Evolutionary conservation across 345 rosid species (phyloP).

Genomic region (Gossypium herbaceum): DNA sequence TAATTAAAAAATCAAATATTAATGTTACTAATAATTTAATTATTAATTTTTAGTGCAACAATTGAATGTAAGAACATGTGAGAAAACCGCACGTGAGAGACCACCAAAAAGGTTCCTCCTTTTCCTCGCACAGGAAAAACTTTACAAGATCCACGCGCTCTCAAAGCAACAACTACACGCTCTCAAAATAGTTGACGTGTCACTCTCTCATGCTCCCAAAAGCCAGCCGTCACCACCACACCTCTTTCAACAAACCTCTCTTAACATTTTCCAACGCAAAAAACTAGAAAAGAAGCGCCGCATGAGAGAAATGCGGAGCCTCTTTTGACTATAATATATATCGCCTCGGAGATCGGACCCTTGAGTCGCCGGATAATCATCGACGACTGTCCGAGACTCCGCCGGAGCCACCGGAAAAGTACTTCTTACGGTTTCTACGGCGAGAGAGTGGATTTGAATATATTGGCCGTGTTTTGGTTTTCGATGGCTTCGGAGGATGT

Average conservation of each 20-base stretch:
- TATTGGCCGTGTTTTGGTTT: not conserved
- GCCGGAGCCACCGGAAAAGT: not conserved
- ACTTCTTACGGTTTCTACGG: not conserved
- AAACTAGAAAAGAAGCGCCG: not conserved
- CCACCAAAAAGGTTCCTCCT: not conserved
- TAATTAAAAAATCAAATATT: no score
- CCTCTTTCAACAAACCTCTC: not conserved
- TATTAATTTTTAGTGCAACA: no score
- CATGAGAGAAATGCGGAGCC: conserved; percentile 14
- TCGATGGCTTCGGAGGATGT: conserved; percentile 96
- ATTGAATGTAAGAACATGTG: no score
- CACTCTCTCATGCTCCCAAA: not conserved
- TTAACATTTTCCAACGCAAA: not conserved
- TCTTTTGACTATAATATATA: conserved; percentile 3
- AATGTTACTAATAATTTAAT: no score
- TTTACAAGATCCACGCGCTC: not conserved
- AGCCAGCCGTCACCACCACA: conserved; percentile 20
- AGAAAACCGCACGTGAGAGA: not conserved
- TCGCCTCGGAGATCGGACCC: conserved; percentile 12
- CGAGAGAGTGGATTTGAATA: not conserved
- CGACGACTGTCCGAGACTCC: not conserved
- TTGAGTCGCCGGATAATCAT: conserved; percentile 1
- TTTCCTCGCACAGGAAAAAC: not conserved
- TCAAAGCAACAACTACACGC: not conserved
- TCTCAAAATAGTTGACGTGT: not conserved